These are phyloP conservation scores for Daedalea quercina DNA, from an alignment of 768 basidiomycete species.

Conservation along the genomic window DNA sequence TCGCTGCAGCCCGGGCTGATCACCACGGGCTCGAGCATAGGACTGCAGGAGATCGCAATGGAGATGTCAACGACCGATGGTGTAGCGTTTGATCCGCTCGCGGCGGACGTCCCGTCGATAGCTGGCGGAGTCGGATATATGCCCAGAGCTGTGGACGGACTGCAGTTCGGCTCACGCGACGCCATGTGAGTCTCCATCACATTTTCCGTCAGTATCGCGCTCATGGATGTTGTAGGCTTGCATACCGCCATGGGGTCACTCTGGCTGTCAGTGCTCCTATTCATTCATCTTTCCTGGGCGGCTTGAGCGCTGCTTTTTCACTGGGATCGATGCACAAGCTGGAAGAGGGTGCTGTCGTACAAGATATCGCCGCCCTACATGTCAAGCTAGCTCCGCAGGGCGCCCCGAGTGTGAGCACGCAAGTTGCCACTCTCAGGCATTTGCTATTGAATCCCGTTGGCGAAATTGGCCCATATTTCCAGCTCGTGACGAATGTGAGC, in stretches of 20 bases:
- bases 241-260: conserved; percentile 42
- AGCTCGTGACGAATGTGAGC: conserved; percentile 24
- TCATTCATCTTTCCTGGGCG: conserved; percentile 27
- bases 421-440: conserved; percentile 65
- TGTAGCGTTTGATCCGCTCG: conserved; percentile 39
- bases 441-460: conserved; percentile 40
- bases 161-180: conserved; percentile 38
- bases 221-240: conserved; percentile 26
- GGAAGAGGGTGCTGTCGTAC: conserved; percentile 34
- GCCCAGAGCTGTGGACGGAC: conserved; percentile 57
- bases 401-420: conserved; percentile 60
- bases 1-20: conserved; percentile 54
- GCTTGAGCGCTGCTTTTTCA: conserved; percentile 36
- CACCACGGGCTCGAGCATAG: conserved; percentile 55
- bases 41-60: conserved; percentile 54
- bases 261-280: conserved; percentile 32
- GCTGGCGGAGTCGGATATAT: conserved; percentile 37
- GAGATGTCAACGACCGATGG: conserved; percentile 64
- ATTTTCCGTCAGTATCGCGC: background rate
- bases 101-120: conserved; percentile 33
- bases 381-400: conserved; percentile 35
- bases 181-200: conserved; percentile 19
- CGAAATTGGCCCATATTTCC: conserved; percentile 26
- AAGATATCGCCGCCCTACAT: conserved; percentile 34
- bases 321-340: conserved; percentile 35